Conservation (phyloP, 495 filamentous ascomycete genomes). For the Bombardia bombarda region DNA sequence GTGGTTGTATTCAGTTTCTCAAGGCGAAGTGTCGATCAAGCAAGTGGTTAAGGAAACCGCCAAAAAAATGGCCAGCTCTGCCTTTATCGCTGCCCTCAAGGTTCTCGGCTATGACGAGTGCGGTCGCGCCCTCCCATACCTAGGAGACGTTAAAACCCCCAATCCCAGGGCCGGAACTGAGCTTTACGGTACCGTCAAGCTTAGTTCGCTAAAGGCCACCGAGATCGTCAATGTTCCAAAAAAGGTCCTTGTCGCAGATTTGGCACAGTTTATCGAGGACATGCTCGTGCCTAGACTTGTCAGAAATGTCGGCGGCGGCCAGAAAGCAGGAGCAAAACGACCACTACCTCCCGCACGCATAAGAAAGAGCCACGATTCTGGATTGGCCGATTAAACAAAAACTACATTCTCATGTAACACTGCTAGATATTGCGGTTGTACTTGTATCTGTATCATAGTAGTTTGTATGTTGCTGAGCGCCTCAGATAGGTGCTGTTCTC, state of each 20-base stretch:
- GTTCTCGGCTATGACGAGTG: not conserved
- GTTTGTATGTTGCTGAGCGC: too few species aligned
- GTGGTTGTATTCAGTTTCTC: conserved; percentile 49
- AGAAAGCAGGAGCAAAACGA: not conserved
- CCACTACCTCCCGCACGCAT: too few species aligned
- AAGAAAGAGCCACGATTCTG: too few species aligned
- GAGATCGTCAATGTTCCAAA: conserved; percentile 11
- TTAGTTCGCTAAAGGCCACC: conserved; percentile 6
- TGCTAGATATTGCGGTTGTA: too few species aligned
- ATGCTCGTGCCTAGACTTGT: not conserved
- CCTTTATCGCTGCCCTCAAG: conserved; percentile 16
- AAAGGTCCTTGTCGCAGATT: conserved; percentile 10
- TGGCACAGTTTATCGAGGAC: conserved; percentile 8
- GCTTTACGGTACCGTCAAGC: conserved; percentile 21
- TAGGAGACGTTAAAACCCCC: not conserved
- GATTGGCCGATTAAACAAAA: too few species aligned
- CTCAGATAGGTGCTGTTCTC: too few species aligned
- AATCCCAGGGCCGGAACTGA: conserved; percentile 3
- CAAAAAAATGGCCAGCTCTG: conserved; percentile 40
- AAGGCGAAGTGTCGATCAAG: too few species aligned
- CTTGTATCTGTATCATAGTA: too few species aligned
- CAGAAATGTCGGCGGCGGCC: not conserved
- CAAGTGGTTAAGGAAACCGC: conserved; percentile 49
- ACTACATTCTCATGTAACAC: too few species aligned
- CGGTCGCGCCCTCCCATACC: not conserved